These are phyloP conservation scores for Polyporus tsugae DNA, from an alignment of 1,284 basidiomycete species.

Conservation along the genomic window DNA sequence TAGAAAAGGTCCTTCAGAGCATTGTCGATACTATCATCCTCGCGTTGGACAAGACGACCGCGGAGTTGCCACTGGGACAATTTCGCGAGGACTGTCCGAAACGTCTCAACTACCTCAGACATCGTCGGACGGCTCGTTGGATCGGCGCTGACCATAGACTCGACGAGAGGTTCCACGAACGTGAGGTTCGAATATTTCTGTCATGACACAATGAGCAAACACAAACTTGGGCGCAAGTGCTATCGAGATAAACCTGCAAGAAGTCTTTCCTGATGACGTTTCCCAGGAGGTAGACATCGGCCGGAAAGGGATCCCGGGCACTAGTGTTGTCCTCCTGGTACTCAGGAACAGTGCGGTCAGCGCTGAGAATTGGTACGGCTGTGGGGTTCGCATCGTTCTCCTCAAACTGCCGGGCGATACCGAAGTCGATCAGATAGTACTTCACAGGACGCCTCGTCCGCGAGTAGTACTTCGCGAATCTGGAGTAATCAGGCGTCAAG, in stretches of 20 bases:
- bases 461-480: slow-evolving; percentile 35
- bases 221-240: neutral
- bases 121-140: neutral
- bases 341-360: slow-evolving; percentile 40
- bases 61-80: neutral
- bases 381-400: slow-evolving; percentile 19
- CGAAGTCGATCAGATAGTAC: slow-evolving; percentile 47
- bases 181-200: slow-evolving; percentile 9
- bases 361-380: slow-evolving; percentile 39
- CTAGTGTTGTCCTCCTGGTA: slow-evolving; percentile 14
- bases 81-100: neutral
- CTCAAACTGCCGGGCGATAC: slow-evolving; percentile 39
- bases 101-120: neutral
- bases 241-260: slow-evolving; percentile 4
- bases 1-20: neutral
- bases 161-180: slow-evolving; percentile 10
- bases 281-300: slow-evolving; percentile 35
- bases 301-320: slow-evolving; percentile 31
- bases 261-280: slow-evolving; percentile 39
- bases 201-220: neutral
- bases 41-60: neutral
- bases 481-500: slow-evolving; percentile 28
- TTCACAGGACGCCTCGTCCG: slow-evolving; percentile 40
- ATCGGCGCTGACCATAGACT: neutral
- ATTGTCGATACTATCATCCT: neutral